Evolutionary conservation across 179 eudicot species (phyloP).

Genomic region (Silene coronaria): DNA sequence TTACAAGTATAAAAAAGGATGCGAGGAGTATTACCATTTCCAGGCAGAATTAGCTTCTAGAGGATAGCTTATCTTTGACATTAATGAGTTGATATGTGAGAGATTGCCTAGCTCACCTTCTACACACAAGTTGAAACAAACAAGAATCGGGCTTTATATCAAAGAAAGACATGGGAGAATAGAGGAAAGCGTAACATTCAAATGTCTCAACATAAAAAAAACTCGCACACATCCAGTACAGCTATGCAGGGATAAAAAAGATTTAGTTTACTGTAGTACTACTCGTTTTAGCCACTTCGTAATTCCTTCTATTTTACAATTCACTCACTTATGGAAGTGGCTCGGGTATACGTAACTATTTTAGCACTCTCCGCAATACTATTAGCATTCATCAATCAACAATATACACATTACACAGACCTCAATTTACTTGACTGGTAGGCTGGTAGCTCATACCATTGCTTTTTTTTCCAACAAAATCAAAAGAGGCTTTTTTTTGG

Average conservation of each 20-base stretch:
- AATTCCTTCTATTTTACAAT: not conserved
- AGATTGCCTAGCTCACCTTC: constrained; percentile 34
- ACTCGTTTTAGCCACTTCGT: not conserved
- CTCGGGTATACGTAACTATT: not conserved
- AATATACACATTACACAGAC: not conserved
- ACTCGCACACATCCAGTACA: not conserved
- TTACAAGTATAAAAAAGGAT: not conserved
- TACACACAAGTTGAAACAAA: not conserved
- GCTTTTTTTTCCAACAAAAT: too few species aligned
- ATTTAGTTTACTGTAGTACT: not conserved
- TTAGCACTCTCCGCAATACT: not conserved
- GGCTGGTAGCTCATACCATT: not conserved
- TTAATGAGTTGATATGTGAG: constrained; percentile 30
- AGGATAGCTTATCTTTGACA: constrained; percentile 58
- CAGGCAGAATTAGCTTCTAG: constrained; percentile 70
- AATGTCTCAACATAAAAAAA: not conserved
- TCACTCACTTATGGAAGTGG: not conserved
- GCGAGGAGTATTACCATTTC: constrained; percentile 65
- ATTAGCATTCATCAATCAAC: constrained; percentile 3
- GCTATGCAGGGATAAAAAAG: not conserved
- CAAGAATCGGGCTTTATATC: not conserved
- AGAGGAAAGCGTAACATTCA: not conserved
- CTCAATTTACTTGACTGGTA: not conserved
- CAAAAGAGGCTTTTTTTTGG: too few species aligned
- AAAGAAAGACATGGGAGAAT: not conserved